Conservation (phyloP, 75 land plant genomes). For the Larix kaempferi region DNA sequence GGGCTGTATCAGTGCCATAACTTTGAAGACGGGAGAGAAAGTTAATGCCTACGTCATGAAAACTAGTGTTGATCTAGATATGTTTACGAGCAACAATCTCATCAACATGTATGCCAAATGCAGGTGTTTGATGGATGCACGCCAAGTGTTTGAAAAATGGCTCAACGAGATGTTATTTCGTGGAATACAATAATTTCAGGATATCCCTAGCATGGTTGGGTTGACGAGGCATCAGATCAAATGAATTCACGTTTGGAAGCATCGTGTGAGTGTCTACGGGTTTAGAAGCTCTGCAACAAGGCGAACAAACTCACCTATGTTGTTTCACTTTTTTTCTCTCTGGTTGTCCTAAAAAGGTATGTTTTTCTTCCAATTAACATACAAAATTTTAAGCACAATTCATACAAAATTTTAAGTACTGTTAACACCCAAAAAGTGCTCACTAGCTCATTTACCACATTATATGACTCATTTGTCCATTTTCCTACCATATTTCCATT, state of each 20-base stretch:
- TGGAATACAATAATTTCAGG: conserved; percentile 40
- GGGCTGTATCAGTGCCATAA: conserved; percentile 18
- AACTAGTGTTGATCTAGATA: not conserved
- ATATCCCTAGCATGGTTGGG: conserved; percentile 16
- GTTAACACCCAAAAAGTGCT: too few relatives aligned
- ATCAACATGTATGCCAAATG: conserved; percentile 25
- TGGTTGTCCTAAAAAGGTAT: too few relatives aligned
- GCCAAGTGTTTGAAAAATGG: conserved; percentile 27
- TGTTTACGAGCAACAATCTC: conserved; percentile 22
- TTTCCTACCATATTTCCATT: too few relatives aligned
- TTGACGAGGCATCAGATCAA: conserved; percentile 11
- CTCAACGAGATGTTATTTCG: conserved; percentile 14
- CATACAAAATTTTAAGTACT: too few relatives aligned
- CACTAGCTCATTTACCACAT: too few relatives aligned
- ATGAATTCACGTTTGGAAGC: conserved; percentile 23
- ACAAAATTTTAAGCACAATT: too few relatives aligned
- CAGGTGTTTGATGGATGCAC: conserved; percentile 10
- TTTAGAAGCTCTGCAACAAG: conserved; percentile 14
- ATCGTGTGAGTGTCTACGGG: conserved; percentile 23
- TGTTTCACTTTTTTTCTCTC: too few relatives aligned
- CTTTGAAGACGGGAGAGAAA: conserved; percentile 20
- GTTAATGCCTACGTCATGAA: conserved; percentile 18
- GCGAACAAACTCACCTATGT: conserved; percentile 21
- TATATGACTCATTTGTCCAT: too few relatives aligned
- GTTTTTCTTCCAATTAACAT: too few relatives aligned